Percentiles rank a stretch among this genome's conserved stretches.
Evolutionary conservation across 352 stramenopile genomes (phyloP).

Genomic region (Hyaloperonospora brassicae): DNA sequence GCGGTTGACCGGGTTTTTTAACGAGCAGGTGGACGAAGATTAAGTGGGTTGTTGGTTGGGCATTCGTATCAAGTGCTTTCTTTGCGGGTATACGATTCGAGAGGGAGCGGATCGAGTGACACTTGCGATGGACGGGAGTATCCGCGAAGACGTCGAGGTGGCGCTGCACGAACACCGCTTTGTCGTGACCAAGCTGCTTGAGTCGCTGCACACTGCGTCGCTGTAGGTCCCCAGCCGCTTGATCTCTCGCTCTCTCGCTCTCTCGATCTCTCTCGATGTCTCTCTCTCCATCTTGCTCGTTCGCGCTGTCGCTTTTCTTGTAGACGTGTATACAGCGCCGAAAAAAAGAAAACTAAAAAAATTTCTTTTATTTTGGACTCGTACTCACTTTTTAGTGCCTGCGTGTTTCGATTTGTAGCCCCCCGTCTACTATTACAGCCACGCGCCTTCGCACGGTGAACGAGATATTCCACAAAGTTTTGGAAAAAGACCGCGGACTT

Average conservation of each 20-base stretch:
- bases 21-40: no score
- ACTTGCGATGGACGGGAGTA: constrained; percentile 40
- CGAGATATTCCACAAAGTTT: constrained; percentile 62
- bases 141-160: constrained; percentile 66
- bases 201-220: constrained; percentile 61
- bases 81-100: no score
- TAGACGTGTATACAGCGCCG: no score
- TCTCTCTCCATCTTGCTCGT: no score
- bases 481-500: constrained; percentile 72
- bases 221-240: constrained; percentile 25
- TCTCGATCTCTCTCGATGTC: no score
- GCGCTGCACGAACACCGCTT: constrained; percentile 77
- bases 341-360: not conserved
- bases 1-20: no score
- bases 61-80: no score
- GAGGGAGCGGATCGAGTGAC: no score
- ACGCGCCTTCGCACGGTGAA: constrained; percentile 68
- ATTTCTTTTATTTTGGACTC: not conserved
- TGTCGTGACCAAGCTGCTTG: constrained; percentile 75
- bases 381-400: not conserved
- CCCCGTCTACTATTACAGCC: constrained; percentile 66
- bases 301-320: no score
- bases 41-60: no score
- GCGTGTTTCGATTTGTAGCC: constrained; percentile 17
- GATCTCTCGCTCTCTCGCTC: no score